These are phyloP conservation scores for Apocynum venetum DNA, from an alignment of 257 asterid genomes.

Conservation along the genomic window DNA sequence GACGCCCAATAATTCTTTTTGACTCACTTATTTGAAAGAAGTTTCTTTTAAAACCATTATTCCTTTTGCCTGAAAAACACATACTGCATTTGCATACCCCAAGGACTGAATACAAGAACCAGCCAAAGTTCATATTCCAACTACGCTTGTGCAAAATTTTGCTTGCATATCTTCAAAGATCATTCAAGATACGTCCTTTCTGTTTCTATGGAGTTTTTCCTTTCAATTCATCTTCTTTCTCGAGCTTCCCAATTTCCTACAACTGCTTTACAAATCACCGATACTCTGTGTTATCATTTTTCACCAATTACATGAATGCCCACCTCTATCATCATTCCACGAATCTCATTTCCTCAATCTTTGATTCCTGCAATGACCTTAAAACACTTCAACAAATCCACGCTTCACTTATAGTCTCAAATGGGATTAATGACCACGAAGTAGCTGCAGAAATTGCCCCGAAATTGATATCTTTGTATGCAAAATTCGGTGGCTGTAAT, in stretches of 20 bases:
- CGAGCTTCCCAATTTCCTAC: neutral
- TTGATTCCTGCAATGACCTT: constrained; percentile 34
- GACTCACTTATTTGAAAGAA: too few relatives aligned
- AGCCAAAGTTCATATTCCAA: too few relatives aligned
- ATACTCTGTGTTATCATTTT: constrained; percentile 10
- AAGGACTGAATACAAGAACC: too few relatives aligned
- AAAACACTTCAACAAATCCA: constrained; percentile 32
- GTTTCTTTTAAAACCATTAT: too few relatives aligned
- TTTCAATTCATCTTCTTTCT: constrained; percentile 4
- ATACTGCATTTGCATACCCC: too few relatives aligned
- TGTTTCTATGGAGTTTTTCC: constrained; percentile 22
- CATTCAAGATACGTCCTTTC: constrained; percentile 11
- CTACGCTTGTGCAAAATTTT: too few relatives aligned
- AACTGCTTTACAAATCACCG: constrained; percentile 6
- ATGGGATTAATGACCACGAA: constrained; percentile 16
- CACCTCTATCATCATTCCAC: constrained; percentile 7
- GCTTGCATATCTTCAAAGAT: neutral
- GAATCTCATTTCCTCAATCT: constrained; percentile 11
- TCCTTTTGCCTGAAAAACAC: too few relatives aligned
- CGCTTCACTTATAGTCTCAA: constrained; percentile 29
- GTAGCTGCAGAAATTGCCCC: constrained; percentile 3
- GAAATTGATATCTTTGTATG: constrained; percentile 34
- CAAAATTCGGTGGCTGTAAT: constrained; percentile 24
- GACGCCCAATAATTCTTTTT: too few relatives aligned
- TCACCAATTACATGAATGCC: constrained; percentile 26